A percentile compares a stretch with the other conserved stretches of the same genome.
These are phyloP conservation scores for Cytidiella melzeri DNA, from an alignment of 768 basidiomycete species.

Conservation along the genomic window DNA sequence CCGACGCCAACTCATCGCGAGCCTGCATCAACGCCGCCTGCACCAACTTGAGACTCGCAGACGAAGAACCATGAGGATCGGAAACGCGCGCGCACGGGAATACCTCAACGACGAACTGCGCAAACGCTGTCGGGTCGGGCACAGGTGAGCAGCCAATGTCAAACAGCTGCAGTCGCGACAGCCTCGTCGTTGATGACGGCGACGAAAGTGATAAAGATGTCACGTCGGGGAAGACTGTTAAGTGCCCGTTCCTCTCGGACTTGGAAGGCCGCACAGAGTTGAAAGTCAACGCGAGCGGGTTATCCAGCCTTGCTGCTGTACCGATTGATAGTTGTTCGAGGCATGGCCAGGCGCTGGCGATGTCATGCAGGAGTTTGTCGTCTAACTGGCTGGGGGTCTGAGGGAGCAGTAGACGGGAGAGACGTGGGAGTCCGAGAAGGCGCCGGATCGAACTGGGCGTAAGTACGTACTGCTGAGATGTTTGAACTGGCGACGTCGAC, in stretches of 20 bases:
- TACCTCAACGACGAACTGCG: background rate
- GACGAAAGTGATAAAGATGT: too few species aligned
- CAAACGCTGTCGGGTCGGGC: background rate
- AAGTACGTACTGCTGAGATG: background rate
- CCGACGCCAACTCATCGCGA: too few species aligned
- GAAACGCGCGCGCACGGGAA: background rate
- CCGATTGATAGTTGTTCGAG: background rate
- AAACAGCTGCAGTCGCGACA: background rate
- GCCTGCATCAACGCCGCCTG: too few species aligned
- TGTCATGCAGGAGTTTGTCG: background rate
- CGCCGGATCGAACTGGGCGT: background rate
- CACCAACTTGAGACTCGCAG: too few species aligned
- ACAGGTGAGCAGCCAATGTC: background rate
- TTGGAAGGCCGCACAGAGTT: background rate
- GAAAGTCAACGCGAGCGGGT: background rate
- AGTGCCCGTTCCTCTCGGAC: background rate
- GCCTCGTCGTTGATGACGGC: background rate
- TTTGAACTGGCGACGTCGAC: background rate
- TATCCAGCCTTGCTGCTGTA: background rate
- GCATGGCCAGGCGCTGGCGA: background rate
- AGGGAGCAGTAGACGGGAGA: background rate
- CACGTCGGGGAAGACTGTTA: too few species aligned
- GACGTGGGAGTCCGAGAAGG: background rate
- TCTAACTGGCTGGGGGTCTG: background rate
- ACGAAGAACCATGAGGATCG: background rate